These are phyloP conservation scores for Paramarasmius palmivorus DNA, from an alignment of 1,284 basidiomycete genomes.

Conservation along the genomic window DNA sequence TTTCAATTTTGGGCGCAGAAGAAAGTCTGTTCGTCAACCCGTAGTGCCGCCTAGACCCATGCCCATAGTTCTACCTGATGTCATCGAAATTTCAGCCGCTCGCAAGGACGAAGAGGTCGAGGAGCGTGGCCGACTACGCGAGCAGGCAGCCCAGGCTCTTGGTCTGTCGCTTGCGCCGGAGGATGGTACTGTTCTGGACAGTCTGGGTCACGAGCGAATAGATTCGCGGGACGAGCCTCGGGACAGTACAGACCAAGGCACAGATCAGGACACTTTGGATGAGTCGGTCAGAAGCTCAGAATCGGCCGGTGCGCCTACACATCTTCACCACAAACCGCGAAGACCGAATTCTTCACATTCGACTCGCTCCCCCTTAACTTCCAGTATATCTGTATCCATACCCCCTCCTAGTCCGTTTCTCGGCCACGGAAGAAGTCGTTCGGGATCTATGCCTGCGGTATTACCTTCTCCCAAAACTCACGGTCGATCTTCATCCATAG, in stretches of 20 bases:
- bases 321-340: conserved; percentile 6
- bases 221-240: conserved; percentile 7
- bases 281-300: conserved; percentile 3
- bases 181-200: conserved; percentile 17
- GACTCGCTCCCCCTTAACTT: conserved; percentile 9
- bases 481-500: background rate
- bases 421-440: conserved; percentile 24
- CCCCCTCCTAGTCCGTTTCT: conserved; percentile 18
- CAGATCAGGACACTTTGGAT: conserved; percentile 2
- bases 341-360: conserved; percentile 7
- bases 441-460: conserved; percentile 33
- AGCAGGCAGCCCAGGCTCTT: conserved; percentile 73
- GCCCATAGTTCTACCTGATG: conserved; percentile 56
- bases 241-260: background rate
- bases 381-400: conserved; percentile 19
- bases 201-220: conserved; percentile 16
- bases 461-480: background rate
- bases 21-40: conserved; percentile 37
- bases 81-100: conserved; percentile 68
- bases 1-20: conserved; percentile 46
- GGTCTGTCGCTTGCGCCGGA: conserved; percentile 49
- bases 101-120: conserved; percentile 59
- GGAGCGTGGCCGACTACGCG: conserved; percentile 69
- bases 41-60: conserved; percentile 34
- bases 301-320: background rate